phyloP scores from a whole-genome alignment of 2,329 filamentous ascomycete species.

The Pseudogymnoascus sp. region DNA sequence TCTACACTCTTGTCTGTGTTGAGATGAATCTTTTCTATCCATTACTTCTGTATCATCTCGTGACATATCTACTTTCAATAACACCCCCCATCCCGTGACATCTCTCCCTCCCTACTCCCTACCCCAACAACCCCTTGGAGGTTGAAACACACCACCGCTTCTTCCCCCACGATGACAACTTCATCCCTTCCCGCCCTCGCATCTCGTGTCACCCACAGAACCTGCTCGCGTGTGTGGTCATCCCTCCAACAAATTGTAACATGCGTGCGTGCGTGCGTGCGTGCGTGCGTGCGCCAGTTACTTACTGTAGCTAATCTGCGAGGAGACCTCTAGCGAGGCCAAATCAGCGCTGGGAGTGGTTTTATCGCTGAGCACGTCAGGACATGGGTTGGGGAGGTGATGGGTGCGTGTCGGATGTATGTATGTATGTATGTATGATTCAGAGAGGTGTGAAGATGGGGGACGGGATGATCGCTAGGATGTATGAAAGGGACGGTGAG shows the following conservation, averaged over 20 bases:
- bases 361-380: background rate
- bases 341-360: background rate
- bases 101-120: too few relatives aligned
- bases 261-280: background rate
- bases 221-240: background rate
- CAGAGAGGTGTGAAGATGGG: too few relatives aligned
- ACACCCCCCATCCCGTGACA: background rate
- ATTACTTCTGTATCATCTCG: too few relatives aligned
- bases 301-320: background rate
- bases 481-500: too few relatives aligned
- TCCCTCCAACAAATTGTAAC: background rate
- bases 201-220: background rate
- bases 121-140: too few relatives aligned
- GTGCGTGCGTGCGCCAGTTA: background rate
- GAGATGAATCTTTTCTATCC: background rate
- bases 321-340: background rate
- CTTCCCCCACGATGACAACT: background rate
- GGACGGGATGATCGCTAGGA: too few relatives aligned
- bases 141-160: too few relatives aligned
- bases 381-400: background rate
- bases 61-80: background rate
- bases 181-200: background rate
- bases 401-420: background rate
- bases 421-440: background rate
- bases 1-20: background rate